Base-by-base conservation (phyloP, 345 rosid species). In the Hypericum perforatum region DNA sequence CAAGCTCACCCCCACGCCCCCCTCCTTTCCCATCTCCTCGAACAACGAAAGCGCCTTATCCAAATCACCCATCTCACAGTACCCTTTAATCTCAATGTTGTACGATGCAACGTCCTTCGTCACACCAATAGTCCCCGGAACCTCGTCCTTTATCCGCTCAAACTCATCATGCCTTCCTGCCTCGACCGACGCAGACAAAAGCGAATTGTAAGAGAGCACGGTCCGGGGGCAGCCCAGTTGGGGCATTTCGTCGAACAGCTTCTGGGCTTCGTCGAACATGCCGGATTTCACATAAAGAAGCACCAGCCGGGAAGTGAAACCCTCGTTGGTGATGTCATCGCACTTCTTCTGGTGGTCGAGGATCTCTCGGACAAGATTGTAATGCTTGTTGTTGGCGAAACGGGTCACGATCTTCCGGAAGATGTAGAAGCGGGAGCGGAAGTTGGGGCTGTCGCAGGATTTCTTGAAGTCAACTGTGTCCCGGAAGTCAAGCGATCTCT, bases 211-310 rank as follows among this genome's bases (percentile, higher is more conserved):
- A 9, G 96, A 81, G 65, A 74, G 54, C 6, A 77, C 76, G 3
- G 95, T 81, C 41, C 77, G 80, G 8, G 63, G 66, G 49, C 91
- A 79, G 14, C 70, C 76, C 10, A 80, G 41, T 0, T 64, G 67
- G 1, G 78, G 74, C 90, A 85, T 82, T 82, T 82, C 85, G 56
- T 82, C 90, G 77, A 87, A 82, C 90, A 84, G 54, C 58, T 76
- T 78, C 65, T 65, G 74, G 5, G 89, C 94, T 39, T 80, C 54
- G 42, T 84, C 82, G 43, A 62, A 68, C 94, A 88, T 80, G 37
- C 82, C 85, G 0, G 74, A 74, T 11, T 48, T 58, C 0, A 91
- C 91, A 9, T 78, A 82, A 0, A 82, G 57, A 3, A 12, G 10
- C 7, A 88, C 76, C 16, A 85, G 49, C 54, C 82, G 73, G 7